Evolutionary conservation across 306 rosid species (phyloP), one percentile per base, ranked within the genome.

Genomic region (Rosa rugosa): DNA sequence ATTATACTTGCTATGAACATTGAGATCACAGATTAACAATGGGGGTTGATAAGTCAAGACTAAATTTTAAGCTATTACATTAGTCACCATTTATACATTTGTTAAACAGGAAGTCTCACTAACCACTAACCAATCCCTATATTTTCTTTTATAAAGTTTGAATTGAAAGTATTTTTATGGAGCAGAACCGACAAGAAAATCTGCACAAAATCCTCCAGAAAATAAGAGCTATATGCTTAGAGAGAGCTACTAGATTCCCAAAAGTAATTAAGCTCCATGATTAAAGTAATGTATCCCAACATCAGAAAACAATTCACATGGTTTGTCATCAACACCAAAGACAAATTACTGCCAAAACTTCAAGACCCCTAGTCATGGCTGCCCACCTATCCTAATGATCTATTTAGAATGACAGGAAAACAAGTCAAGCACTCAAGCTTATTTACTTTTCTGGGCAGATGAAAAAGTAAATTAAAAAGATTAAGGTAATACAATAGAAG

Each of bases 181-280:
- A 7, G 62, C 49, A 46, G 72, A 25, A 46, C 62, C 72, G 72
- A 76, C 79, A 76, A 76, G 63, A 63, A 63, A 76, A 76, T 76
- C 72, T 4, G 79, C 49, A 47, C 8, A 75, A 27, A 63, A 63
- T 75, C 79, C 60, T 75, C 47, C 49, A 62, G 62, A 65, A 63
- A 63, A 45, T 3, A 18, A 20, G 71, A 40, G 20, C 16, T 18
- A 66, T 40, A 17, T 34, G 31, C 31, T 31, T 17, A 20, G 63
- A 34, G 11, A 27, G 20, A 16, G 47, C 25, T 18, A 27, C 76
- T 73, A 73, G 77, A 54, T 73, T 73, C 77, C 50, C n/a, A 5
- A 36, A 38, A 54, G 38, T 53, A 45, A 57, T 40, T 67, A 18
- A 44, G 57, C 31, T 27, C 45, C 71, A 63, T 63, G 49, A 67